Conservation (phyloP, 805 yeast species). For the Suhomyces faveliae region DNA sequence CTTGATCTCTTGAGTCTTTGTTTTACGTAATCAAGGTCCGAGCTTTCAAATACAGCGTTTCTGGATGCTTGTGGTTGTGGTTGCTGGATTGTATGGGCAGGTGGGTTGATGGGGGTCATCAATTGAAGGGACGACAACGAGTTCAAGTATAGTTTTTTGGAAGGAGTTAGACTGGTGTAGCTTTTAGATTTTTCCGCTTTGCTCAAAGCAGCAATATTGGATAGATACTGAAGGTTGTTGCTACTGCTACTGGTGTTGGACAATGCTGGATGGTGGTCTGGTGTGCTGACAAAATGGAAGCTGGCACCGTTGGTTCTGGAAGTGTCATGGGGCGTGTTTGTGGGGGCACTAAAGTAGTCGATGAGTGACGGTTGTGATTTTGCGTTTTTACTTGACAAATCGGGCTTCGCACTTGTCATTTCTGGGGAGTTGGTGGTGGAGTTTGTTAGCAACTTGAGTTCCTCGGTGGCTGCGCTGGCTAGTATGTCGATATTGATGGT, state of each 20-base stretch:
- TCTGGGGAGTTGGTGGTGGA: constrained; percentile 4
- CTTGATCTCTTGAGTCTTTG: constrained; percentile 46
- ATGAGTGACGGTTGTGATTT: constrained; percentile 53
- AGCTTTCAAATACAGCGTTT: constrained; percentile 41
- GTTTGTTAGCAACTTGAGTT: constrained; percentile 42
- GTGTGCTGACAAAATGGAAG: constrained; percentile 4
- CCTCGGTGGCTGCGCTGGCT: constrained; percentile 57
- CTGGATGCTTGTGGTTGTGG: constrained; percentile 14
- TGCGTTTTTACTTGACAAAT: constrained; percentile 27
- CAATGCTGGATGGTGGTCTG: background rate
- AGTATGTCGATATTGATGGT: constrained; percentile 48
- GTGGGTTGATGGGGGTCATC: constrained; percentile 16
- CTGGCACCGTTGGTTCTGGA: constrained; percentile 3
- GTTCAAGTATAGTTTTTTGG: constrained; percentile 19
- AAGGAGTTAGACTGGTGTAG: constrained; percentile 12
- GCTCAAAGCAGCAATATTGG: constrained; percentile 40
- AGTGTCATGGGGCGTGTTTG: background rate
- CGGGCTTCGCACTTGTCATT: constrained; percentile 2
- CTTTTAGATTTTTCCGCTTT: constrained; percentile 14
- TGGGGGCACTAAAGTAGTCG: constrained; percentile 39
- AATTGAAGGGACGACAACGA: constrained; percentile 53
- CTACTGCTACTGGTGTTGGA: constrained; percentile 27
- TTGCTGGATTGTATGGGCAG: constrained; percentile 9
- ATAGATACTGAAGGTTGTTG: constrained; percentile 36
- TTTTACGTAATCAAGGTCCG: constrained; percentile 48